Conservation (phyloP, 768 basidiomycete genomes). For the Russula vinacea region DNA sequence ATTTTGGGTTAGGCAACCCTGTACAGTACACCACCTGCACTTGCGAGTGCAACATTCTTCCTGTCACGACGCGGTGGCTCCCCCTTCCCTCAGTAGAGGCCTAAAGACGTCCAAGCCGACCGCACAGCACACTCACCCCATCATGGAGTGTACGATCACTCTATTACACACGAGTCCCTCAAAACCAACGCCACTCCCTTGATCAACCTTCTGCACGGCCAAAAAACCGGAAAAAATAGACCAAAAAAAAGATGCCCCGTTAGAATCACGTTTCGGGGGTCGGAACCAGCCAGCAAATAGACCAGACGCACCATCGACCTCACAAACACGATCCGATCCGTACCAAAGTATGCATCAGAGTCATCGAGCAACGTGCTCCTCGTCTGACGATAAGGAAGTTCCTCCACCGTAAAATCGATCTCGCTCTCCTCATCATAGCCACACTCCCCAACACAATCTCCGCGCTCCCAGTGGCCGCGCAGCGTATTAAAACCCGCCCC, state of each 20-base stretch:
- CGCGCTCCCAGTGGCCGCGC: neutral
- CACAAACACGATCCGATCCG: neutral
- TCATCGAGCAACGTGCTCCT: neutral
- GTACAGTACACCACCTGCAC: no score
- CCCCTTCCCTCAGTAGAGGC: no score
- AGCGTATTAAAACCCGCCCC: neutral
- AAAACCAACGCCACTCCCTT: no score
- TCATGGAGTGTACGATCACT: constrained; percentile 5
- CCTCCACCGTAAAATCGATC: neutral
- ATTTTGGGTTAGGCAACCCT: no score
- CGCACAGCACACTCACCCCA: neutral
- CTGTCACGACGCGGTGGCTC: no score
- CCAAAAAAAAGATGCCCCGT: neutral
- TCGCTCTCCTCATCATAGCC: neutral
- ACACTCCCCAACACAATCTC: neutral
- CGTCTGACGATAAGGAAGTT: neutral
- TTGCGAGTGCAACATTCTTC: no score
- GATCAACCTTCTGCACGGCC: neutral
- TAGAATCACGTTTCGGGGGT: neutral
- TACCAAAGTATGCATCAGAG: neutral
- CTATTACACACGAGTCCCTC: neutral
- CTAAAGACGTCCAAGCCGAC: neutral
- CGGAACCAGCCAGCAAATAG: no score
- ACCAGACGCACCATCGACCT: neutral
- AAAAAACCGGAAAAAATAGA: neutral